phyloP scores from a whole-genome alignment of 2,329 filamentous ascomycete genomes.

The Colletotrichum tamarilloi region DNA sequence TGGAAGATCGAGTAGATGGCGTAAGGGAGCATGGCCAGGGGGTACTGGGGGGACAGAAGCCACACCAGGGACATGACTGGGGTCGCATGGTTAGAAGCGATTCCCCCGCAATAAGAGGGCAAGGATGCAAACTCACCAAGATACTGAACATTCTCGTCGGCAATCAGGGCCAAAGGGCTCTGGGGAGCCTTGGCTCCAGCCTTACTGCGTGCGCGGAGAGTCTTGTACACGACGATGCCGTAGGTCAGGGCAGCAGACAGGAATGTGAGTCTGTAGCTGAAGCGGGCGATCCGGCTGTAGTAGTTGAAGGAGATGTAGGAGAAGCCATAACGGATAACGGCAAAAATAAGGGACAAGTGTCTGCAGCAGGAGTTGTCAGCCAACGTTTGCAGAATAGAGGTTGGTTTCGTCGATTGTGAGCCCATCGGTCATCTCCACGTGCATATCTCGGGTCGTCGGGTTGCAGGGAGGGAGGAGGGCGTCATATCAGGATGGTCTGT shows the following conservation, averaged over 20 bases:
- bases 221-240: conserved; percentile 99
- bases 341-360: conserved; percentile 86
- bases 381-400: neutral
- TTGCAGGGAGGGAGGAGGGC: conserved; percentile 28
- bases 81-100: neutral
- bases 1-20: conserved; percentile 98
- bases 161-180: conserved; percentile 73
- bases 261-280: conserved; percentile 92
- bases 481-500: conserved; percentile 33
- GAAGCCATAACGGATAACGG: conserved; percentile 83
- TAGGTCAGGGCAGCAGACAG: conserved; percentile 91
- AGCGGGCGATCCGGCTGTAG: conserved; percentile 78
- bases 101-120: neutral
- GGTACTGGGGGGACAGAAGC: conserved; percentile 91
- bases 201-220: conserved; percentile 86
- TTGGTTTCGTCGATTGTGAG: neutral
- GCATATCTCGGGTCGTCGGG: conserved; percentile 12
- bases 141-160: conserved; percentile 98
- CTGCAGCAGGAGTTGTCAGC: conserved; percentile 55
- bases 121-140: conserved; percentile 73
- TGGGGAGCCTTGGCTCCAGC: conserved; percentile 71
- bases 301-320: conserved; percentile 93
- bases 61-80: conserved; percentile 94
- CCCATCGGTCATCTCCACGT: conserved; percentile 1
- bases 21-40: conserved; percentile 92